Base-by-base conservation (phyloP, 495 filamentous ascomycete species). In the Astrothelium subdiscretum region DNA sequence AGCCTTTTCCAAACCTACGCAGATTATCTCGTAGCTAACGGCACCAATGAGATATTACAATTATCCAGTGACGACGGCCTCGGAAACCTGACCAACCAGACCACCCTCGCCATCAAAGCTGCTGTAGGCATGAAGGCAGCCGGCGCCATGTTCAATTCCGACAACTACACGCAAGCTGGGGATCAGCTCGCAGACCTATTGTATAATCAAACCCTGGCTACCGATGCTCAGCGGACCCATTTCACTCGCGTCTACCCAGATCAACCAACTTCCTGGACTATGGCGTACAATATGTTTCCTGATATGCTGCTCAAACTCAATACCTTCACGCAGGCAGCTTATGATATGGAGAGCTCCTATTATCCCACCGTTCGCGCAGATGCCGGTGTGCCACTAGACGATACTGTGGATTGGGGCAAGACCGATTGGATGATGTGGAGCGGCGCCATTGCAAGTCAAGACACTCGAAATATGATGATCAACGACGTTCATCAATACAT, bases 81-180 rank as follows among this genome's bases (percentile, higher is more conserved):
- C 5, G 80, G 79, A 0, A 67, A 75, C 13, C 68, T 80, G 0
- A 71, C 78, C 6, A 82, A 83, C 63, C 77, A 82, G 65, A 84
- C 81, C 2, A 81, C 80, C 62, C 75, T 84, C 1, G 81, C 81
- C 3, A 80, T 84, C 66, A 83, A 82, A 59, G 78, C 80, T 29
- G 79, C 81, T 2, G 74, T 85, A 2, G 81, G 77, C 1, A 71
- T 85, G 31, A 78, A 75, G 48, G 80, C 80, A 32, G 78, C 73
- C 62, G 78, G 80, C 5, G 69, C 70, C 26, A 60, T 80, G 42
- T 75, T 72, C 51, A 74, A 75, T 3, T 59, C 71, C 6, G 24
- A 52, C 0, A 69, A 72, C 11, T 82, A 81, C 64, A 77, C 74
- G 12, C 67, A 64, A 5, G 72, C 73, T 54, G 78, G 74, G 2